These are phyloP conservation scores for Gyromitra esculenta DNA, from an alignment of 2,329 filamentous ascomycete genomes.

Conservation along the genomic window DNA sequence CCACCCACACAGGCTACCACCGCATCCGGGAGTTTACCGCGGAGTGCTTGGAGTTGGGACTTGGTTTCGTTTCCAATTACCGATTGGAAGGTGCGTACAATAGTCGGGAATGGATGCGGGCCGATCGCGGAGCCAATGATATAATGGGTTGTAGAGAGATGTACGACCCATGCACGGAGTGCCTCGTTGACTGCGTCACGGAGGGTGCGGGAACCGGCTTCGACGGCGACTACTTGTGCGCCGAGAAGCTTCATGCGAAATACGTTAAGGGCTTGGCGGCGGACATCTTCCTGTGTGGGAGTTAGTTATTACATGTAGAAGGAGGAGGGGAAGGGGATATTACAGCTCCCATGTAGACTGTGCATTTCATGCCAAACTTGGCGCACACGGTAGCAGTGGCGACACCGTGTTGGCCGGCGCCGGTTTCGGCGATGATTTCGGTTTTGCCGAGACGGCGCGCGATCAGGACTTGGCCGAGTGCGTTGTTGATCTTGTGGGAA, in stretches of 20 bases:
- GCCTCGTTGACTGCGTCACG: conserved; percentile 95
- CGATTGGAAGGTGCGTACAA: conserved; percentile 96
- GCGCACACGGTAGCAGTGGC: conserved; percentile 97
- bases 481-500: conserved; percentile 99
- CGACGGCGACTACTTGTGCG: conserved; percentile 89
- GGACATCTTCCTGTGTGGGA: conserved; percentile 78
- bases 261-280: conserved; percentile 94
- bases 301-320: neutral
- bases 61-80: conserved; percentile 97
- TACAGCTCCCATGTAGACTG: conserved; percentile 91
- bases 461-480: conserved; percentile 88
- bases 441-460: conserved; percentile 90
- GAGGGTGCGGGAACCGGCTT: conserved; percentile 77
- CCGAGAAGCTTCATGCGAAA: conserved; percentile 98
- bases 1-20: conserved; percentile 97
- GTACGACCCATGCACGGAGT: conserved; percentile 89
- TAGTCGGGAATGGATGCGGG: conserved; percentile 96
- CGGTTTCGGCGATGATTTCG: conserved; percentile 96
- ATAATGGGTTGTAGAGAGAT: conserved; percentile 94
- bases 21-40: conserved; percentile 90
- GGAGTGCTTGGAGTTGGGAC: conserved; percentile 83
- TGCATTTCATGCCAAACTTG: conserved; percentile 98
- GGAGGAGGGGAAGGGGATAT: neutral
- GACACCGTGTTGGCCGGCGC: conserved; percentile 96
- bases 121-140: conserved; percentile 98